Percentiles rank a stretch among this genome's conserved stretches.
Conservation (phyloP, 1,139 yeast genomes). For the Taphrina communis region DNA sequence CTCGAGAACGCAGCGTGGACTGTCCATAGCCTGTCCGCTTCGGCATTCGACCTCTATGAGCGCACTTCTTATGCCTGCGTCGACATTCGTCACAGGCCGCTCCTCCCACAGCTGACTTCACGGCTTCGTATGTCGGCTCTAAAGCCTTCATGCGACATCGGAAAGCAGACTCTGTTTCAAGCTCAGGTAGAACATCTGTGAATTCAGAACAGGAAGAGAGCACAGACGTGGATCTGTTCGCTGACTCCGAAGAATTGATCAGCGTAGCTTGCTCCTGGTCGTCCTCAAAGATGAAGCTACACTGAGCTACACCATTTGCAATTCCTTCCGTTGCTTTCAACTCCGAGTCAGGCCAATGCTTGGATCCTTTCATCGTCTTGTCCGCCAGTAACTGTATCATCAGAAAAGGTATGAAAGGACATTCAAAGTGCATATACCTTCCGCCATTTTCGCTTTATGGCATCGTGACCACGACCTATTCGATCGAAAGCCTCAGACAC, state of each 20-base stretch:
- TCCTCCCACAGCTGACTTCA: neutral
- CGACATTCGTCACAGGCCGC: conserved; percentile 34
- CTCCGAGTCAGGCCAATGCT: neutral
- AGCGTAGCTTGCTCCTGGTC: too few relatives aligned
- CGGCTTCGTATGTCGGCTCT: neutral
- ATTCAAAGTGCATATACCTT: conserved; percentile 7
- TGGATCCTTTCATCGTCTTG: neutral
- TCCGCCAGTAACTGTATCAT: conserved; percentile 14
- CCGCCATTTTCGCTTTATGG: conserved; percentile 38
- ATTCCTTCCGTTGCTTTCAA: too few relatives aligned
- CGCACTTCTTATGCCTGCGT: conserved; percentile 26
- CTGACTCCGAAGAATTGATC: neutral
- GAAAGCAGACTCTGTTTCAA: neutral
- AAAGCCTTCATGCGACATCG: neutral
- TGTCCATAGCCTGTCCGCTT: neutral
- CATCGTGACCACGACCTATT: conserved; percentile 33
- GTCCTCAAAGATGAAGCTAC: too few relatives aligned
- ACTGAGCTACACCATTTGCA: too few relatives aligned
- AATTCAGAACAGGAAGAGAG: conserved; percentile 15
- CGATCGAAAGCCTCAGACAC: conserved; percentile 19
- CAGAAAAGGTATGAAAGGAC: neutral
- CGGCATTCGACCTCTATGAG: conserved; percentile 3
- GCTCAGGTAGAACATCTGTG: neutral
- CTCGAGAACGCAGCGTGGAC: neutral
- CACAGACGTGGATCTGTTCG: neutral